Conservation (phyloP, 192 early-diverging fungal genomes). For the Entomortierella chlamydospora region DNA sequence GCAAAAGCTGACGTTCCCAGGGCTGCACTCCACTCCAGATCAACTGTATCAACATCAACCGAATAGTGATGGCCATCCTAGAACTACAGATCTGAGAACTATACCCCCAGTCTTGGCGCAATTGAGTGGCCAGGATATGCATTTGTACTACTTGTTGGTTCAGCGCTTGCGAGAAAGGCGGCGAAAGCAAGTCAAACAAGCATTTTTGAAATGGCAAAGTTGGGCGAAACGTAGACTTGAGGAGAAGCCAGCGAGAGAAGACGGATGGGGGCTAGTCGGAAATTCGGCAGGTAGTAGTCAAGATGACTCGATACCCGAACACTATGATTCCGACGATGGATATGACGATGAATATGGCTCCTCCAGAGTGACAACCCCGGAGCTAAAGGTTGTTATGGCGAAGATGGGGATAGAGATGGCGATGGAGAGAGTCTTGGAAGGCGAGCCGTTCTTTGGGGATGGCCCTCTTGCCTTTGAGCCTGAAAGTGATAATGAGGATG, state of each 20-base stretch:
- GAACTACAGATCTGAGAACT: background rate
- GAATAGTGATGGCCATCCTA: background rate
- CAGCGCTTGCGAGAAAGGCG: constrained; percentile 10
- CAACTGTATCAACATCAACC: background rate
- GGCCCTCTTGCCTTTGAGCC: background rate
- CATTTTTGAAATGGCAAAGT: constrained; percentile 11
- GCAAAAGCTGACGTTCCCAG: constrained; percentile 21
- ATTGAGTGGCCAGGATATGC: constrained; percentile 33
- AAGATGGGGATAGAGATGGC: constrained; percentile 29
- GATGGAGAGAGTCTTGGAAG: constrained; percentile 24
- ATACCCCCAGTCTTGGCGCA: constrained; percentile 36
- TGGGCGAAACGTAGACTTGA: constrained; percentile 17
- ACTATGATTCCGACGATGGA: background rate
- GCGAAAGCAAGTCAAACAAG: background rate
- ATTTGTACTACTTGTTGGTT: constrained; percentile 23
- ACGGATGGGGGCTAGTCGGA: constrained; percentile 17
- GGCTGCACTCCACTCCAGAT: background rate
- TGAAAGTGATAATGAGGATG: constrained; percentile 13
- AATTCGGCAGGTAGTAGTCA: constrained; percentile 9
- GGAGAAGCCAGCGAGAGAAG: constrained; percentile 14
- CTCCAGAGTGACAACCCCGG: background rate
- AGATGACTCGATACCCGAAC: background rate
- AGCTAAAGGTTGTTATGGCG: constrained; percentile 20
- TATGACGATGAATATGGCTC: background rate
- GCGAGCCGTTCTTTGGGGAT: constrained; percentile 19